Evolutionary conservation across 805 yeast species (phyloP).

Genomic region (Saccharomyces kudriavzevii): DNA sequence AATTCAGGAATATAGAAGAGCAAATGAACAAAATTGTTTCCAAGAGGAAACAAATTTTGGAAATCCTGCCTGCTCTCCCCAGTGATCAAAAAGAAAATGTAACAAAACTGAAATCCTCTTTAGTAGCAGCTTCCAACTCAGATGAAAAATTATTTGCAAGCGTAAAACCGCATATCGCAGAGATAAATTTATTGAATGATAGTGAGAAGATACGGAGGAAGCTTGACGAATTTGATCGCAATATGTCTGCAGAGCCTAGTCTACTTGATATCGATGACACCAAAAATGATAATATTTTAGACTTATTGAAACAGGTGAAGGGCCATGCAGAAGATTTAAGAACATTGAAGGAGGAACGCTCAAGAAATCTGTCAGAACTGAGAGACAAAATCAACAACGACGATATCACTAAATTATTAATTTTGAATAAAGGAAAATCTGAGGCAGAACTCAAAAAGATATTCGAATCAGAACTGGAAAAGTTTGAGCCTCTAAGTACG

Average conservation of each 20-base stretch:
- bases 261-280: conserved; percentile 64
- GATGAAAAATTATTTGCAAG: conserved; percentile 47
- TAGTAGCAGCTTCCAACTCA: conserved; percentile 52
- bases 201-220: conserved; percentile 38
- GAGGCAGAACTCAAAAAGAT: conserved; percentile 50
- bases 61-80: conserved; percentile 28
- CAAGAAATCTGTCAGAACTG: conserved; percentile 51
- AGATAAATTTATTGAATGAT: conserved; percentile 36
- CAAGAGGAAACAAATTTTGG: conserved; percentile 32
- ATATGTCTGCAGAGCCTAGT: conserved; percentile 27
- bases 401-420: conserved; percentile 71
- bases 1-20: conserved; percentile 20
- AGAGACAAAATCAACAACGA: conserved; percentile 68
- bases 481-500: conserved; percentile 60
- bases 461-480: conserved; percentile 65
- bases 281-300: conserved; percentile 25
- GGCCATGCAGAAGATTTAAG: conserved; percentile 53
- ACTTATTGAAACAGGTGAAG: conserved; percentile 44
- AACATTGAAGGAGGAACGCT: conserved; percentile 55
- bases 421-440: conserved; percentile 52
- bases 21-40: conserved; percentile 33
- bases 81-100: conserved; percentile 46
- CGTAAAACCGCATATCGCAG: conserved; percentile 36
- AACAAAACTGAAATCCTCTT: conserved; percentile 47
- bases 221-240: conserved; percentile 24